These are phyloP conservation scores for Quercus alba DNA, from an alignment of 306 rosid genomes.

Conservation along the genomic window DNA sequence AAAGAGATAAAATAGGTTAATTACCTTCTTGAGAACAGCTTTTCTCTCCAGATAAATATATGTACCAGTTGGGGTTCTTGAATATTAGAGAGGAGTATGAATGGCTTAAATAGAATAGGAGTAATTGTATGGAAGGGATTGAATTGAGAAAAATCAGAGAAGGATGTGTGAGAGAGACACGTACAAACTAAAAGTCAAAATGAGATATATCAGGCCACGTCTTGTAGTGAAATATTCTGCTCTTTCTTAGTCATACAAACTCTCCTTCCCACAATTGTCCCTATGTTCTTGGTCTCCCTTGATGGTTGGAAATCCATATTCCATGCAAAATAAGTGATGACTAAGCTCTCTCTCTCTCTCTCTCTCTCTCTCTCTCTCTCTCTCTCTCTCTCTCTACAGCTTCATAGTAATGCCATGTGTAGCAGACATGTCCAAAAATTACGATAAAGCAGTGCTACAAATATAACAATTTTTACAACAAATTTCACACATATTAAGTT, in stretches of 20 bases:
- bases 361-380: not conserved
- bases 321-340: not conserved
- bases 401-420: not conserved
- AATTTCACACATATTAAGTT: no score
- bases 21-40: not conserved
- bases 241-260: not conserved
- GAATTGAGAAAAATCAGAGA: conserved; percentile 4
- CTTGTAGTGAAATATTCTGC: conserved; percentile 13
- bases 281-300: not conserved
- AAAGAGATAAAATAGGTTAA: not conserved
- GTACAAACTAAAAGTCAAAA: conserved; percentile 19
- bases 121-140: conserved; percentile 29
- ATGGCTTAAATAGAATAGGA: conserved; percentile 1
- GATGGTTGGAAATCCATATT: not conserved
- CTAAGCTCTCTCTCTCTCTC: not conserved
- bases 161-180: conserved; percentile 7
- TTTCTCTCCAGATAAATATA: not conserved
- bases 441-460: no score
- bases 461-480: no score
- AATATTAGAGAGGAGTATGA: not conserved
- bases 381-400: not conserved
- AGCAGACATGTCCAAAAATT: not conserved
- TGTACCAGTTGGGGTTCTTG: not conserved
- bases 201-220: conserved; percentile 21
- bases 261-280: not conserved